Evolutionary conservation across 2,329 filamentous ascomycete genomes (phyloP), one percentile per base, ranked within the genome.

Genomic region (Penicillium sp.): DNA sequence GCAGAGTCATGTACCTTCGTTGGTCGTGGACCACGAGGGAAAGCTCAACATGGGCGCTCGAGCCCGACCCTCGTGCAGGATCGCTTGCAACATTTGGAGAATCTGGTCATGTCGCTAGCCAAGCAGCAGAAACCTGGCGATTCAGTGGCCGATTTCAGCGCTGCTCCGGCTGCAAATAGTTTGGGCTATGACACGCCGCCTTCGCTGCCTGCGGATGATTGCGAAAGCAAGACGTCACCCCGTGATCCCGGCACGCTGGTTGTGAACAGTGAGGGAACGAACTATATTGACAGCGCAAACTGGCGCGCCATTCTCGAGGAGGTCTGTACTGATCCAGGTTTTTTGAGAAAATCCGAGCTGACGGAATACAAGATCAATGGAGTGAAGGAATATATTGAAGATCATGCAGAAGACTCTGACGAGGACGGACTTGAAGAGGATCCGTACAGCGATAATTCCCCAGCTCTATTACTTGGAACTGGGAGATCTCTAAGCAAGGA

Each of bases 291-390:
- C 47, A 62, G 66, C 34, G 64, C 66, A n/a, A 65, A 72, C 49
- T 72, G 69, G 69, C 65, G 65, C 38, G 68, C 67, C 21, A 70
- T 72, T 42, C 53, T 72, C 10, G 67, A 70, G 52, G 69, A 72
- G 62, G 69, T 72, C 36, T 36, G 68, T 64, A 18, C 36, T 33
- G 29, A 9, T 33, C 5, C 6, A 15, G 34, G 21, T 38, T 2
- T 38, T 12, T 42, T 29, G 54, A 36, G 47, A 42, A 33, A 15
- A 1, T 18, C n/a, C n/a, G n/a, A 29, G 24, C 51, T 62, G 48
- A 59, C 44, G n/a, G 29, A 31, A 4, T 2, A 6, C 24, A 42
- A 71, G 69, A 70, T 72, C 23, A 65, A 70, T 46, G 69, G 65
- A 7, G 64, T 72, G 23, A 70, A 64, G 47, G 64, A 69, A 52